A percentile compares a stretch with the other conserved stretches of the same genome.
These are phyloP conservation scores for Podila minutissima DNA, from an alignment of 192 early-diverging fungal species.

Conservation along the genomic window DNA sequence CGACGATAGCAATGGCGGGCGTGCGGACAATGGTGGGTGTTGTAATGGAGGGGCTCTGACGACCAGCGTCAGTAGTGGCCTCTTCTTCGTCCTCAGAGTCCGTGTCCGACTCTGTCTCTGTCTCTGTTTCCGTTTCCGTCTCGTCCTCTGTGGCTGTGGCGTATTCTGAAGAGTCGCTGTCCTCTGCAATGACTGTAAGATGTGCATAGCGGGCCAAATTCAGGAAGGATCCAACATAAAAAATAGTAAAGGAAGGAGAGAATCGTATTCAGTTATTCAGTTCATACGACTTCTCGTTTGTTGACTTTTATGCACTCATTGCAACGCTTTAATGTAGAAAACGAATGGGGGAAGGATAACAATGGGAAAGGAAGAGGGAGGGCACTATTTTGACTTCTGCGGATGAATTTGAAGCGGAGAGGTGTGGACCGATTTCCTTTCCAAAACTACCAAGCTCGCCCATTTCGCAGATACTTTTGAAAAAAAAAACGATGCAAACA, in stretches of 20 bases:
- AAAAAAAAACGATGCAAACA: not conserved
- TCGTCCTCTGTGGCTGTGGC: not conserved
- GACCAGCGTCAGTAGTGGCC: not conserved
- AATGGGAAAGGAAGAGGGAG: not conserved
- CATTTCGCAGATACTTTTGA: not conserved
- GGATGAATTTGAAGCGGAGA: too few relatives aligned
- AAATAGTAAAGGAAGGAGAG: not conserved
- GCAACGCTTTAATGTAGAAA: slow-evolving; percentile 4
- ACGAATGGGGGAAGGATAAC: not conserved
- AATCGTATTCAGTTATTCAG: slow-evolving; percentile 1
- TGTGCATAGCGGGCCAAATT: not conserved
- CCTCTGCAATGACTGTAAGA: not conserved
- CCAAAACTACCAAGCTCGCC: not conserved
- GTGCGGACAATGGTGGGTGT: not conserved
- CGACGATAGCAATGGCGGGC: slow-evolving; percentile 19
- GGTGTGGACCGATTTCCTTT: too few relatives aligned
- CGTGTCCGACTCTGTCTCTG: slow-evolving; percentile 6
- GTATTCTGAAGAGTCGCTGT: slow-evolving; percentile 22
- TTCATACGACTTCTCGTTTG: not conserved
- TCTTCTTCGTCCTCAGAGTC: slow-evolving; percentile 2
- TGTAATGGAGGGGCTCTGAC: not conserved
- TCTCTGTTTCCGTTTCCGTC: not conserved
- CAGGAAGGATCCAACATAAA: not conserved
- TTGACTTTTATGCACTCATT: not conserved
- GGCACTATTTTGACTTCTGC: not conserved